Evolutionary conservation across 108 stramenopile species (phyloP).

Genomic region (Cylindrotheca closterium): DNA sequence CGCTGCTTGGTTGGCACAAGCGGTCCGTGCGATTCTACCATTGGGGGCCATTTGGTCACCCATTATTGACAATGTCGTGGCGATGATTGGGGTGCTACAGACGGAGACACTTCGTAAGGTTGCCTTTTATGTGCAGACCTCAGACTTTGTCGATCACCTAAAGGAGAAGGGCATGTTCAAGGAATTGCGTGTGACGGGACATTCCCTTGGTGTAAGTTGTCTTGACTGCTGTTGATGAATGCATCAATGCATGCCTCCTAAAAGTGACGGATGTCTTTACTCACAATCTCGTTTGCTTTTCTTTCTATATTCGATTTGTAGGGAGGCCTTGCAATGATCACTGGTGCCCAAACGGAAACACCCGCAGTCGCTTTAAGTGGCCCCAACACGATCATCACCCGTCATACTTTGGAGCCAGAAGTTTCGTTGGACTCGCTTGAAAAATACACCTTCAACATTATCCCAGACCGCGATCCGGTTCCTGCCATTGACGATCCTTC

Average conservation of each 20-base stretch:
- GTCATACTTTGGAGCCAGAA: conserved; percentile 61
- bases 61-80: conserved; percentile 35
- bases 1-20: conserved; percentile 59
- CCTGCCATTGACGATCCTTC: conserved; percentile 65
- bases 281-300: neutral
- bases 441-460: conserved; percentile 71
- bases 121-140: conserved; percentile 48
- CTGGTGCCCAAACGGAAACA: conserved; percentile 69
- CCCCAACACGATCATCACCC: conserved; percentile 61
- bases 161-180: conserved; percentile 9
- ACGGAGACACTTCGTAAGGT: conserved; percentile 35
- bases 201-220: conserved; percentile 8
- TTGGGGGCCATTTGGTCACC: conserved; percentile 66
- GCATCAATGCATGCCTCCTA: neutral
- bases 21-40: conserved; percentile 55
- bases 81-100: conserved; percentile 21
- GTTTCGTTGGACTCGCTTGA: conserved; percentile 52
- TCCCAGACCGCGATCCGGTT: conserved; percentile 77
- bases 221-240: too few species aligned
- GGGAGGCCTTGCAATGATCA: conserved; percentile 83
- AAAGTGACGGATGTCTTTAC: neutral
- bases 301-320: neutral
- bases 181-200: conserved; percentile 21
- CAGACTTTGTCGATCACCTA: conserved; percentile 26
- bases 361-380: conserved; percentile 72